Evolutionary conservation across 2,329 filamentous ascomycete species (phyloP).

Genomic region (Ophiostoma triangulosporum): DNA sequence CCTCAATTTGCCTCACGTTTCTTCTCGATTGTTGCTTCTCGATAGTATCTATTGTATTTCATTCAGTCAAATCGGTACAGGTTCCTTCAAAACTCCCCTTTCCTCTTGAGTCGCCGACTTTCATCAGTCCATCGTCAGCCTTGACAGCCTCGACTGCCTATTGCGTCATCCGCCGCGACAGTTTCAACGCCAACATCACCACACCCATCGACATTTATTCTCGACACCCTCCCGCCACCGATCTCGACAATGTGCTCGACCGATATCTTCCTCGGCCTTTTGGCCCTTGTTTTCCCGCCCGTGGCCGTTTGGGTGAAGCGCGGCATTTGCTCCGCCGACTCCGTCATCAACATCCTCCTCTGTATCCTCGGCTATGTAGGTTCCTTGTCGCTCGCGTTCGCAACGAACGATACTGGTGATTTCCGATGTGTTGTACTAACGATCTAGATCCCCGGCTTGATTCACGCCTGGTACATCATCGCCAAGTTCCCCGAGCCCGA

Average conservation of each 20-base stretch:
- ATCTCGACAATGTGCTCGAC: slow-evolving; percentile 44
- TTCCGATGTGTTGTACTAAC: background rate
- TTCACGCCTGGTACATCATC: slow-evolving; percentile 98
- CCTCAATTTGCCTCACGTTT: background rate
- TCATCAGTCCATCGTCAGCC: no score
- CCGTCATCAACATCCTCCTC: slow-evolving; percentile 87
- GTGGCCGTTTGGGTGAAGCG: slow-evolving; percentile 86
- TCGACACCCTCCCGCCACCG: background rate
- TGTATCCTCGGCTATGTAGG: slow-evolving; percentile 57
- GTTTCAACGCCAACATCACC: background rate
- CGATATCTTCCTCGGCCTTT: slow-evolving; percentile 49
- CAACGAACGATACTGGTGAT: background rate
- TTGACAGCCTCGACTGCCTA: background rate
- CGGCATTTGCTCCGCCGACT: slow-evolving; percentile 85
- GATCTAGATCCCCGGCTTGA: slow-evolving; percentile 61
- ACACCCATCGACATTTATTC: background rate
- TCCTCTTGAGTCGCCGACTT: no score
- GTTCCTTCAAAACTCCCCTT: no score
- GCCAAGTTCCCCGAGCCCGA: slow-evolving; percentile 68
- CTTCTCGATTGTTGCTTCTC: background rate
- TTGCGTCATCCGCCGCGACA: background rate
- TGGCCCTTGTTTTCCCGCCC: slow-evolving; percentile 53
- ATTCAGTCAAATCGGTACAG: no score
- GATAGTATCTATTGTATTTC: background rate
- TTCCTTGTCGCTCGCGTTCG: slow-evolving; percentile 8